phyloP scores from a whole-genome alignment of 1,139 yeast species.

The Blastobotrys capitulatus region DNA sequence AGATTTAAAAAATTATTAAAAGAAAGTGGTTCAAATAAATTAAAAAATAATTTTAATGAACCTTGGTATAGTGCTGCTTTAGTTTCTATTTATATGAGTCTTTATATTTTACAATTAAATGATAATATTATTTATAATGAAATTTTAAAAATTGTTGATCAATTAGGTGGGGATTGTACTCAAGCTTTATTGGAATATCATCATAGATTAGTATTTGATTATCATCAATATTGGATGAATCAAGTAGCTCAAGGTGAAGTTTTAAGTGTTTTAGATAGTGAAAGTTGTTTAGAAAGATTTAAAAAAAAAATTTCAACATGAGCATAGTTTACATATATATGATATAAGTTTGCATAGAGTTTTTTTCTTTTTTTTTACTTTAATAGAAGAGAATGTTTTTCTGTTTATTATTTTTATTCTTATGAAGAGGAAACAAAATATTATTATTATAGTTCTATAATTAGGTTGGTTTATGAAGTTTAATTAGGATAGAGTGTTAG shows the following conservation, averaged over 20 bases:
- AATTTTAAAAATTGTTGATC: not conserved
- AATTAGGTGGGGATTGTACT: not conserved
- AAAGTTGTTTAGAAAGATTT: conserved; percentile 23
- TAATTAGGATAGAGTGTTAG: too few relatives aligned
- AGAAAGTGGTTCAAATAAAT: conserved; percentile 27
- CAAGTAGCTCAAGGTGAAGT: conserved; percentile 25
- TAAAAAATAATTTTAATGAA: conserved; percentile 8
- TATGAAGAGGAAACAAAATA: too few relatives aligned
- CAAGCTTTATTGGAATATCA: conserved; percentile 1
- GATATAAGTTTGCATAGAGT: too few relatives aligned
- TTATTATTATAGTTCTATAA: too few relatives aligned
- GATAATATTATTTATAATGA: not conserved
- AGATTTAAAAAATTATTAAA: conserved; percentile 17
- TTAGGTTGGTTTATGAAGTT: too few relatives aligned
- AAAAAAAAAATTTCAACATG: not conserved
- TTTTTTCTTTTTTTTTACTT: too few relatives aligned
- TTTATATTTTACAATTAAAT: conserved; percentile 6
- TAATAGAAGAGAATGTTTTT: too few relatives aligned
- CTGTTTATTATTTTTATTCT: too few relatives aligned
- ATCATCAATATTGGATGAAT: conserved; percentile 30
- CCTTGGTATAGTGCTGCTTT: conserved; percentile 38
- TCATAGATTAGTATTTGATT: conserved; percentile 18
- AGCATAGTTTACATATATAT: too few relatives aligned
- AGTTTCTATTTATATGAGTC: conserved; percentile 33
- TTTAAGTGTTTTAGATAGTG: conserved; percentile 32